A percentile compares a stretch with the other conserved stretches of the same genome.
Conservation (phyloP, 2,329 filamentous ascomycete genomes). For the Aspergillus quadricinctus region DNA sequence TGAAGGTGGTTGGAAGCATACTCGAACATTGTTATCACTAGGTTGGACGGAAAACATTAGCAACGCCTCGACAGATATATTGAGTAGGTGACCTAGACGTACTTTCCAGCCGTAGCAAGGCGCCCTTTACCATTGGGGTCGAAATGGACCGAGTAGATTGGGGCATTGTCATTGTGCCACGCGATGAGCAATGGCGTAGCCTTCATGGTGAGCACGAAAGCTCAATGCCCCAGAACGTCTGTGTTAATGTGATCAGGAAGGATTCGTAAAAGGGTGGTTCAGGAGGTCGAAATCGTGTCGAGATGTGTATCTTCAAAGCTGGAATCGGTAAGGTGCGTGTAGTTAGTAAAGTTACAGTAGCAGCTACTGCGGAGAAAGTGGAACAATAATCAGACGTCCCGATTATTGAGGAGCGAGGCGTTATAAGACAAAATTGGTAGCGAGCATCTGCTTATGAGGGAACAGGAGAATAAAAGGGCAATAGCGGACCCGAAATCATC, state of each 20-base stretch:
- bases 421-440: neutral
- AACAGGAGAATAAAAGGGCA: neutral
- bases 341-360: neutral
- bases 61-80: neutral
- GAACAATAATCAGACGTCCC: neutral
- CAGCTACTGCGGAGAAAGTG: neutral
- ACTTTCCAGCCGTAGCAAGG: slow-evolving; percentile 85
- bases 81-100: slow-evolving; percentile 14
- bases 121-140: slow-evolving; percentile 88
- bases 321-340: neutral
- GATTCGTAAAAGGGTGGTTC: neutral
- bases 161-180: slow-evolving; percentile 97
- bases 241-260: neutral
- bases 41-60: slow-evolving; percentile 11
- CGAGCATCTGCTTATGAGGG: neutral
- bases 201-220: slow-evolving; percentile 65
- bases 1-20: slow-evolving; percentile 44
- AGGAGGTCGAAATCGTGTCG: neutral
- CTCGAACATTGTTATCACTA: slow-evolving; percentile 86
- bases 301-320: neutral
- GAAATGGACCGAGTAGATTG: slow-evolving; percentile 96
- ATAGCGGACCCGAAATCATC: neutral
- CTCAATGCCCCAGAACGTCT: slow-evolving; percentile 15
- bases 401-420: neutral
- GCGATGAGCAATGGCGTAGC: slow-evolving; percentile 93